phyloP scores from a whole-genome alignment of 1,284 basidiomycete species.

The Fomitiporia mediterranea region DNA sequence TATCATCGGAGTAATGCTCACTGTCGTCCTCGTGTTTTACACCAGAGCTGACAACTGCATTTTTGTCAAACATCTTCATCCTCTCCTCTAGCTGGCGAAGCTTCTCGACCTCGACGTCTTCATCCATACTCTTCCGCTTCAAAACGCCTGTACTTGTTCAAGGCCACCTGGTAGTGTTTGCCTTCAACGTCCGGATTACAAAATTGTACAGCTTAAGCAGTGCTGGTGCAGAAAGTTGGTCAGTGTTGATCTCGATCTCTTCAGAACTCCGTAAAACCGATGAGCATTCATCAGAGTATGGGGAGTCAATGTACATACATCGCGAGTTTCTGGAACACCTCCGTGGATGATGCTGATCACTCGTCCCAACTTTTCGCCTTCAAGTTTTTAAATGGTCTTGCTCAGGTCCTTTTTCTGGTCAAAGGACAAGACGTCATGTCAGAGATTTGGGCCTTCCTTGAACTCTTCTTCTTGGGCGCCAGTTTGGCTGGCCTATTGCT shows the following conservation, averaged over 20 bases:
- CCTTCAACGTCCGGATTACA: constrained; percentile 72
- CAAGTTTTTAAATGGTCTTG: constrained; percentile 80
- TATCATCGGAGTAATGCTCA: constrained; percentile 73
- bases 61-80: constrained; percentile 69
- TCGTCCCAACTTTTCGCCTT: constrained; percentile 72
- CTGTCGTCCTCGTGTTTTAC: constrained; percentile 48
- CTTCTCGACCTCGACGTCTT: constrained; percentile 88
- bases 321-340: constrained; percentile 81
- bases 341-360: constrained; percentile 92
- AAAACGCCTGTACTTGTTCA: constrained; percentile 77
- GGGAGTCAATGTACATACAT: constrained; percentile 51
- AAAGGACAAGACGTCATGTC: constrained; percentile 75
- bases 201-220: constrained; percentile 92
- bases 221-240: constrained; percentile 77
- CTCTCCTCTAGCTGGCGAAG: constrained; percentile 82
- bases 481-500: constrained; percentile 37
- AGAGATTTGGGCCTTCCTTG: constrained; percentile 33
- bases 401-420: constrained; percentile 96
- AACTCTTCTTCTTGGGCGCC: constrained; percentile 46
- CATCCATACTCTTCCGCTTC: constrained; percentile 89
- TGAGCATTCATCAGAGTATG: constrained; percentile 12
- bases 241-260: constrained; percentile 96
- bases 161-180: constrained; percentile 55
- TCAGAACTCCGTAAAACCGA: constrained; percentile 67
- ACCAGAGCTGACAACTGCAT: constrained; percentile 32